Evolutionary conservation across 1,139 yeast species (phyloP), one percentile per base, ranked within the genome.

Genomic region (Taphrina populina): DNA sequence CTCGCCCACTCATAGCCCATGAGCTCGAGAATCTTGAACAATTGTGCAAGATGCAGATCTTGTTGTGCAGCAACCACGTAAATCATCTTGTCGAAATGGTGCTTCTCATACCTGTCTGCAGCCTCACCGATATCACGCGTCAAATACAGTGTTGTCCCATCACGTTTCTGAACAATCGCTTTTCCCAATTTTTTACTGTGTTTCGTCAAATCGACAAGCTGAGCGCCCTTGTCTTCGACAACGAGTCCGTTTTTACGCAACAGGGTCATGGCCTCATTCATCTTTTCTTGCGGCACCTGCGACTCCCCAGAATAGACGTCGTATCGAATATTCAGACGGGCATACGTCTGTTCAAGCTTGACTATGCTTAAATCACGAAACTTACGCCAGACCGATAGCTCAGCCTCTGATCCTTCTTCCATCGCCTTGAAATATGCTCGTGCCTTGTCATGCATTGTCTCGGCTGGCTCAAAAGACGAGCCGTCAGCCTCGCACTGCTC

Each of bases 41-140:
- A 87, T 74, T 92, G 99, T 54, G 94, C 92, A 62, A 81, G 76
- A 69, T 92, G 97, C 65, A 94, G 80, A 71, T 92, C 98, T 75
- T 92, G 99, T 74, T 92, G 99, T 57, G 84, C 74, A 15, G 98
- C 98, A 73, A 90, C 83, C 60, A 92, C 97, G 68, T 92, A 92
- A 63, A 92, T 81, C 95, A 88, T 85, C 76, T 90, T 90, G 73
- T 90, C 97, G 67, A 92, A 94, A 61, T 88, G 76, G 74, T 84
- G 87, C 64, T 77, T 79, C 59, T 85, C 82, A 69, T 87, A 78
- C 76, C 99, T 90, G 66, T 84, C 87, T 67, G 84, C 83, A 58
- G 98, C 98, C 67, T 92, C 96, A 66, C 98, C 97, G 60, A 94
- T 87, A 72, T 94, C 99, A 76, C 99, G 84, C 61, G 97, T 90